Conservation (phyloP, 495 filamentous ascomycete genomes). For the Parachaetomium inaequale region DNA sequence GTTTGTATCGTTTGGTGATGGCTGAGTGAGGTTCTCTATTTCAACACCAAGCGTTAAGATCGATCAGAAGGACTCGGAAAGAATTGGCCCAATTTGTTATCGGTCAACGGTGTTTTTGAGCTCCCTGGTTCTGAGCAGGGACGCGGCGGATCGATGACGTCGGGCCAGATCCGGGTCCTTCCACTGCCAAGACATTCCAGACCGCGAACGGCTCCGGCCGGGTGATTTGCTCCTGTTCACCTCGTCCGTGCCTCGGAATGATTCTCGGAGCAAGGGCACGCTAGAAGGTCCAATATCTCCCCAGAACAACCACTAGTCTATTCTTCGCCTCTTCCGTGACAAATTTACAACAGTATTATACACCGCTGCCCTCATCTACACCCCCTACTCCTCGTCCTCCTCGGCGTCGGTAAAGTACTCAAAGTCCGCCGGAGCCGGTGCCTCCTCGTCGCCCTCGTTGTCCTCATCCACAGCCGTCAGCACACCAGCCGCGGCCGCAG, state of each 20-base stretch:
- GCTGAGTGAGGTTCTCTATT: too few species aligned
- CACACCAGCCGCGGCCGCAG: slow-evolving; percentile 72
- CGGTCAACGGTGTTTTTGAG: too few species aligned
- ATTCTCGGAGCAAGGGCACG: too few species aligned
- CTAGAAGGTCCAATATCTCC: not conserved
- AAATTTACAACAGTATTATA: slow-evolving; percentile 18
- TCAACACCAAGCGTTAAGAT: too few species aligned
- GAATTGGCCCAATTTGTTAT: too few species aligned
- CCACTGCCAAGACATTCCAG: not conserved
- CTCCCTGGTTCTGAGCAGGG: too few species aligned
- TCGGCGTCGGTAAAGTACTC: slow-evolving; percentile 78
- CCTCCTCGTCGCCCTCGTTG: slow-evolving; percentile 77
- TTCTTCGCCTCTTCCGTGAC: not conserved
- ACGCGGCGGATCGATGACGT: slow-evolving; percentile 9
- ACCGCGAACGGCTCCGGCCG: too few species aligned
- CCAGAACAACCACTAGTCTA: not conserved
- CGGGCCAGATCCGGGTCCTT: not conserved
- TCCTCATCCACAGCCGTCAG: slow-evolving; percentile 85
- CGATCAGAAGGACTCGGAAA: too few species aligned
- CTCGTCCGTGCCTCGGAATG: too few species aligned
- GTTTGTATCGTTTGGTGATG: too few species aligned
- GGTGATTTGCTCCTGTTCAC: too few species aligned
- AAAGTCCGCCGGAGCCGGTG: slow-evolving; percentile 74
- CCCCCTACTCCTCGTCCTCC: slow-evolving; percentile 43
- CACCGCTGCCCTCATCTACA: not conserved